phyloP scores from a whole-genome alignment of 768 basidiomycete genomes.

The Suillus subaureus region DNA sequence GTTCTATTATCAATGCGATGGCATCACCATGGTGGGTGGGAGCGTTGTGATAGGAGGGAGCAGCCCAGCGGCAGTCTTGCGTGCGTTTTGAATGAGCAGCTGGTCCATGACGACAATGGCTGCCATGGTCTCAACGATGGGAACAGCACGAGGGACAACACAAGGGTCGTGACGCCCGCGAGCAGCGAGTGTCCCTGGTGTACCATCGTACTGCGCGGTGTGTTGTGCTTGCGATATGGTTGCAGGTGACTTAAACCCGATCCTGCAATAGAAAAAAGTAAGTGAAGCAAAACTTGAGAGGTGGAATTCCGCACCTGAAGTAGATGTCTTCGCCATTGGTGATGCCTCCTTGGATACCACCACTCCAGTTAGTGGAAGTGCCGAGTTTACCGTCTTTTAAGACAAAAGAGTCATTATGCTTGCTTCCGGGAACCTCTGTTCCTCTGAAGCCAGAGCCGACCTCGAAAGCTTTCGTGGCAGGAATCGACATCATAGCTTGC shows the following conservation, averaged over 20 bases:
- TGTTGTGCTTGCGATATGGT: conserved; percentile 92
- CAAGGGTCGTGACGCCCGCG: conserved; percentile 96
- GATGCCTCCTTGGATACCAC: conserved; percentile 97
- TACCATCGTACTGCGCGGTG: conserved; percentile 94
- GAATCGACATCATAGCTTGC: conserved; percentile 98
- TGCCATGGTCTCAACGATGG: conserved; percentile 99
- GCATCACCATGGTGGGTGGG: conserved; percentile 89
- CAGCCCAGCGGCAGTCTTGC: conserved; percentile 69
- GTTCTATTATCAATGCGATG: conserved; percentile 35
- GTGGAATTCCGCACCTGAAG: conserved; percentile 68
- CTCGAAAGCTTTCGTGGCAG: conserved; percentile 98
- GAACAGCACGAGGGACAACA: conserved; percentile 95
- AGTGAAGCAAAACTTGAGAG: conserved; percentile 10
- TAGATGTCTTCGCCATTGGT: conserved; percentile 97
- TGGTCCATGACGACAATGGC: conserved; percentile 94
- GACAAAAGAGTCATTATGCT: conserved; percentile 91
- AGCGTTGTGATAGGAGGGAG: conserved; percentile 89
- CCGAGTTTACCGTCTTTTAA: conserved; percentile 71
- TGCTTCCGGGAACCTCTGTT: conserved; percentile 88
- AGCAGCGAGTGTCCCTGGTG: conserved; percentile 83
- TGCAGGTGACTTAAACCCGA: conserved; percentile 98
- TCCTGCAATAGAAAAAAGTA: conserved; percentile 45
- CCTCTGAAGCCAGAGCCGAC: conserved; percentile 97
- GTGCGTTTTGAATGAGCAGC: conserved; percentile 85
- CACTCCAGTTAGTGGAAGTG: conserved; percentile 93